phyloP scores from a whole-genome alignment of 169 alveolate genomes.

The Plasmodium sp. region DNA sequence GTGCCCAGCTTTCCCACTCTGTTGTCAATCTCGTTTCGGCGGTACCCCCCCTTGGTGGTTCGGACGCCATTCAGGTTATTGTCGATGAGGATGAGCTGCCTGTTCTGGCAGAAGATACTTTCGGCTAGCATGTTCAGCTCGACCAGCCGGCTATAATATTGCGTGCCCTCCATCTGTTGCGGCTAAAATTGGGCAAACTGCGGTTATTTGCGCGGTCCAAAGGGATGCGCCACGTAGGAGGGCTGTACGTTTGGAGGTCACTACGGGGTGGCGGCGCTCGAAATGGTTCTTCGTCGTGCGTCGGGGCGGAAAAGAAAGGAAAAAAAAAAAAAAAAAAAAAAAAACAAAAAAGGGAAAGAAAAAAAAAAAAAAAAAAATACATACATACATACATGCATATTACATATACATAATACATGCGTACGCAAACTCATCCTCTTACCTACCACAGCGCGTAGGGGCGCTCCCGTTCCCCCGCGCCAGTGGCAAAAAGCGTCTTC shows the following conservation, averaged over 20 bases:
- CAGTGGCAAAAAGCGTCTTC: neutral
- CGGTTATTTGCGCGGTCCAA: neutral
- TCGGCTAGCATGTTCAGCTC: slow-evolving; percentile 56
- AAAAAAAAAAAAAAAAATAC: too few relatives aligned
- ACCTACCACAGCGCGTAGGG: neutral
- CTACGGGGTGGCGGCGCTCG: neutral
- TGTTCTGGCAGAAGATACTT: slow-evolving; percentile 43
- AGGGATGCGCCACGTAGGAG: neutral
- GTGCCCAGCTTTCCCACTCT: slow-evolving; percentile 9
- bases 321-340: too few relatives aligned
- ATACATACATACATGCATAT: too few relatives aligned
- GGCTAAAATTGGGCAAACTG: neutral
- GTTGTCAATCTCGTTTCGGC: slow-evolving; percentile 48
- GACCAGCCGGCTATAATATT: slow-evolving; percentile 51
- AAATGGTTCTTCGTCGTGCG: neutral
- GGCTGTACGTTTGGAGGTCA: neutral
- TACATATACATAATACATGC: neutral
- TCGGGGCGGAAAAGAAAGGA: neutral
- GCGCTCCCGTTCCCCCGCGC: neutral
- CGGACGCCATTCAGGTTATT: slow-evolving; percentile 53
- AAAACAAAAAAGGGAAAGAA: too few relatives aligned
- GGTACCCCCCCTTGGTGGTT: slow-evolving; percentile 44
- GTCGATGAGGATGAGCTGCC: slow-evolving; percentile 33
- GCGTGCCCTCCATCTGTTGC: slow-evolving; percentile 28
- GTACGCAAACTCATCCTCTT: neutral